These are phyloP conservation scores for Trichophyton equinum DNA, from an alignment of 2,329 filamentous ascomycete genomes.

Conservation along the genomic window DNA sequence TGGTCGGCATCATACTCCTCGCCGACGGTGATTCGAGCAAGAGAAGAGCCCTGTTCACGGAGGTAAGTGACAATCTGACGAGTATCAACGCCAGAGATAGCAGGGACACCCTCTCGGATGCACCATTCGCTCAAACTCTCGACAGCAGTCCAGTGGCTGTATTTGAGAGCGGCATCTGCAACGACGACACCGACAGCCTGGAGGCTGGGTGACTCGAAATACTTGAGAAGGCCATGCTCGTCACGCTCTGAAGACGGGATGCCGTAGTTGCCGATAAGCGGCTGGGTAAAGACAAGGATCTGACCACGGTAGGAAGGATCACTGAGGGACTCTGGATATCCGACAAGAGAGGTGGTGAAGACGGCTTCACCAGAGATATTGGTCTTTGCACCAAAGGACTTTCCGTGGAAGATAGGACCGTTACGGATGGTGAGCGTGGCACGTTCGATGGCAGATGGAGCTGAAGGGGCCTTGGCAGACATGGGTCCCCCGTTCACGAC, in stretches of 20 bases:
- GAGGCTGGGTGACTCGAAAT: slow-evolving; percentile 96
- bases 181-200: slow-evolving; percentile 94
- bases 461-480: slow-evolving; percentile 43
- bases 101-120: slow-evolving; percentile 85
- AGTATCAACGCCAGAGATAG: slow-evolving; percentile 93
- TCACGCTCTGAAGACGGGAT: slow-evolving; percentile 80
- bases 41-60: slow-evolving; percentile 90
- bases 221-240: slow-evolving; percentile 80
- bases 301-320: slow-evolving; percentile 61
- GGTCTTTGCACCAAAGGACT: slow-evolving; percentile 87
- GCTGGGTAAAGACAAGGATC: slow-evolving; percentile 96
- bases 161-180: slow-evolving; percentile 80
- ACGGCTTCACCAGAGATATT: slow-evolving; percentile 98
- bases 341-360: slow-evolving; percentile 95
- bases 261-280: slow-evolving; percentile 95
- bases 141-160: slow-evolving; percentile 98
- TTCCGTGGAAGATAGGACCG: slow-evolving; percentile 90
- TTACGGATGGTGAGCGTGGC: slow-evolving; percentile 95
- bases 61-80: slow-evolving; percentile 91
- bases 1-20: slow-evolving; percentile 98
- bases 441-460: slow-evolving; percentile 53
- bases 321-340: slow-evolving; percentile 82
- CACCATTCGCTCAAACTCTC: slow-evolving; percentile 92
- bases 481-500: slow-evolving; percentile 54
- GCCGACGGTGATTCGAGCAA: slow-evolving; percentile 86